Base-by-base conservation (phyloP, 2,329 filamentous ascomycete species). In the Cordyceps javanica region DNA sequence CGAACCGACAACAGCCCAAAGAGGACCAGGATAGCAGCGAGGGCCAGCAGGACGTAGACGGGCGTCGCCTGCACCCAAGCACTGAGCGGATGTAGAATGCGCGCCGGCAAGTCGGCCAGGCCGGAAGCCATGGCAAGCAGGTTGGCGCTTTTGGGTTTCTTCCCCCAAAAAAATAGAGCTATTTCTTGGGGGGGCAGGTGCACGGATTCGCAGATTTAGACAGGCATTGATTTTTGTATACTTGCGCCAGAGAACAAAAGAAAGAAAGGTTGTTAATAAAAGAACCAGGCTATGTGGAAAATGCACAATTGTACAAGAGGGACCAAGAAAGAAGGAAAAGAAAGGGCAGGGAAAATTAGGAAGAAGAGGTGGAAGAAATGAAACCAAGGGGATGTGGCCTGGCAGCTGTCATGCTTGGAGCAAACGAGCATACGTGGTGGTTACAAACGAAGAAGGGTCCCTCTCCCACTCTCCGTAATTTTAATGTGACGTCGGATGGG, bases 1-100 rank as follows among this genome's bases (percentile, higher is more conserved):
- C 68, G 58, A 74, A 80, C 77, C 55, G 65, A 63, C 28, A 74
- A 67, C 42, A 79, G 67, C 1, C 64, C 70, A 21, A 72, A 25
- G 1, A 70, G 59, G 13, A 71, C 56, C 44, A 75, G 61, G 16
- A 68, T 68, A 8, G 72, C 55, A 57, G 72, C 63, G 38, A 74
- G 64, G 2, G 70, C 66, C 10, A 77, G 45, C 4, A 78, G 62
- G 5, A 76, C 61, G 58, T 75, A 67, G 19, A 72, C 60, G 3
- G 77, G 75, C 14, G 72, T 73, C 21, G 73, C 71, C 57, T 67
- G 66, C 36, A 71, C 62, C 64, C 71, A 71, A 8, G 65, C 65
- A 61, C 67, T 71, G n/a, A 74, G 63, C 46, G 70, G 66, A 59
- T 63, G 64, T 57, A 73, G 60, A 59, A 73, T 66, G 59, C 67